Conservation (phyloP, 164 flowering plant genomes). For the Malania oleifera region DNA sequence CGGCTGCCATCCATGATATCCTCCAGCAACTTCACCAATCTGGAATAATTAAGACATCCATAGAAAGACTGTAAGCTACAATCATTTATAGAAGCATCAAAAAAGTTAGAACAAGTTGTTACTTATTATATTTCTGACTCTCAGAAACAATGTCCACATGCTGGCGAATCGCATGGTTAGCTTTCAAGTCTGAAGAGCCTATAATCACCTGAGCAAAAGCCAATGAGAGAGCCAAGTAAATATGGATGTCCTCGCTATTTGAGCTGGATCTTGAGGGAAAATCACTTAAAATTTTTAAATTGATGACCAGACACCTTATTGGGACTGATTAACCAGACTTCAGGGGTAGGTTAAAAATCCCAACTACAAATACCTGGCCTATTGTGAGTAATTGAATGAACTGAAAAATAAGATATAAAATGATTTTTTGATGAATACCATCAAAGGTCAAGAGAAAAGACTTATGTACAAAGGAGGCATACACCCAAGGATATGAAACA, state of each 20-base stretch:
- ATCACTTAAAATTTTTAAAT: too few relatives aligned
- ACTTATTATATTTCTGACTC: conserved; percentile 94
- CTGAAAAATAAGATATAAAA: too few relatives aligned
- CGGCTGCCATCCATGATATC: conserved; percentile 99
- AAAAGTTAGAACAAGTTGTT: background rate
- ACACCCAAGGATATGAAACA: too few relatives aligned
- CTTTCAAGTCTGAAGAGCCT: conserved; percentile 91
- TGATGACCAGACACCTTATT: too few relatives aligned
- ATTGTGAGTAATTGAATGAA: too few relatives aligned
- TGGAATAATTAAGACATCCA: conserved; percentile 17
- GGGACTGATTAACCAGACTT: too few relatives aligned
- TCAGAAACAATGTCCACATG: conserved; percentile 88
- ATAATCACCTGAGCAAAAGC: conserved; percentile 61
- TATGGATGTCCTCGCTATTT: background rate
- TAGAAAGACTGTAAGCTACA: background rate
- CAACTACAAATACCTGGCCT: too few relatives aligned
- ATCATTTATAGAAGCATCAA: background rate
- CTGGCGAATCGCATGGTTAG: conserved; percentile 92
- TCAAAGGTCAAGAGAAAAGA: too few relatives aligned
- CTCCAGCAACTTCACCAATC: conserved; percentile 86
- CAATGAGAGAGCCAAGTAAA: background rate
- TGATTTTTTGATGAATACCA: too few relatives aligned
- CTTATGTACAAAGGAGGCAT: too few relatives aligned
- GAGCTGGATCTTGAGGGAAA: background rate
- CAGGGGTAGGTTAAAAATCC: too few relatives aligned